Evolutionary conservation across 2,329 filamentous ascomycete species (phyloP).

Genomic region (Aspergillus glaucus): DNA sequence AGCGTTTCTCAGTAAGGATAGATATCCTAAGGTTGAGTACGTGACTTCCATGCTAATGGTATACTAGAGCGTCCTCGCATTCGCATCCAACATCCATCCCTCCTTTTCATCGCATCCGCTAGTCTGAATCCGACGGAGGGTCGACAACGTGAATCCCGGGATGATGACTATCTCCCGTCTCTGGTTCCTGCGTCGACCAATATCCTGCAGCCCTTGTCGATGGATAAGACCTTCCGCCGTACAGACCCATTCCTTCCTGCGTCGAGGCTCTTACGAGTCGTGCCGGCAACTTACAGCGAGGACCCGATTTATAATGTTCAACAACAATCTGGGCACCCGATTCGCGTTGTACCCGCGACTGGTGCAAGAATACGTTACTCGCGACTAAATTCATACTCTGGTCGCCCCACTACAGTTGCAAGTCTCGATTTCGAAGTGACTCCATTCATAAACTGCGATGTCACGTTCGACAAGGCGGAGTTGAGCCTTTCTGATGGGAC

Average conservation of each 20-base stretch:
- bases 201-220: slow-evolving; percentile 50
- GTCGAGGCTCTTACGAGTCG: slow-evolving; percentile 51
- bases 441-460: slow-evolving; percentile 45
- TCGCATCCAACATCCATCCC: slow-evolving; percentile 50
- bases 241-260: slow-evolving; percentile 52
- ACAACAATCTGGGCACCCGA: slow-evolving; percentile 47
- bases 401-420: slow-evolving; percentile 44
- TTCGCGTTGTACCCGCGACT: slow-evolving; percentile 50
- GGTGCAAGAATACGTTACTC: slow-evolving; percentile 53
- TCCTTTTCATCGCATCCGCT: slow-evolving; percentile 49
- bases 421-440: slow-evolving; percentile 53
- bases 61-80: slow-evolving; percentile 39
- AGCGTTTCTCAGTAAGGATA: slow-evolving; percentile 35
- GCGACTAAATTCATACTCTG: slow-evolving; percentile 38
- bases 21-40: neutral
- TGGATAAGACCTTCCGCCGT: slow-evolving; percentile 42
- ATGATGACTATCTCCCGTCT: slow-evolving; percentile 49
- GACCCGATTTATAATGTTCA: slow-evolving; percentile 49
- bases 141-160: slow-evolving; percentile 28
- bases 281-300: slow-evolving; percentile 45
- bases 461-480: slow-evolving; percentile 44
- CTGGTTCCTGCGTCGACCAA: slow-evolving; percentile 53
- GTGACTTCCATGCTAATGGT: slow-evolving; percentile 7
- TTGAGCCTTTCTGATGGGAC: slow-evolving; percentile 43
- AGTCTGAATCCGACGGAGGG: slow-evolving; percentile 40